phyloP scores from a whole-genome alignment of 1,284 basidiomycete species.

The Tranzscheliella williamsii region DNA sequence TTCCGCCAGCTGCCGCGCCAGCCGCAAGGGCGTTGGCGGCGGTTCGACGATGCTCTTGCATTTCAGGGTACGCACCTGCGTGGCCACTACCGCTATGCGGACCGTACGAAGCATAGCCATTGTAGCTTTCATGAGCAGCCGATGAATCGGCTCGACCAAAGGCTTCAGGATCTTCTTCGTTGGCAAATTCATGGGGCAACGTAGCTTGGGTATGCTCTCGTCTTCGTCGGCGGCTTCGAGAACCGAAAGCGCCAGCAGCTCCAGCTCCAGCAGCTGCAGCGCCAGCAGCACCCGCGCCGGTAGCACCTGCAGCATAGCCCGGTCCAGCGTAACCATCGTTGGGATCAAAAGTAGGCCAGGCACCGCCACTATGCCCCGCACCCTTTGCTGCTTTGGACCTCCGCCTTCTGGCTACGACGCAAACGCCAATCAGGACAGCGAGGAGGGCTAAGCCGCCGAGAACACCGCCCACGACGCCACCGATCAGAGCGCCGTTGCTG shows the following conservation, averaged over 20 bases:
- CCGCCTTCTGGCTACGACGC: conserved; percentile 27
- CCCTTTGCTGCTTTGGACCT: conserved; percentile 14
- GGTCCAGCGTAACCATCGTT: conserved; percentile 18
- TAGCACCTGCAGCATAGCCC: conserved; percentile 1
- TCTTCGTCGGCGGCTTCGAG: conserved; percentile 11
- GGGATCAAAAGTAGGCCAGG: conserved; percentile 49
- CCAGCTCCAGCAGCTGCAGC: conserved; percentile 13
- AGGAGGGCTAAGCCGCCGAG: conserved; percentile 44
- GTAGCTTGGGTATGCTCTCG: conserved; percentile 28
- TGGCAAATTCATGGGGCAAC: conserved; percentile 32
- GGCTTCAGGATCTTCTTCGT: conserved; percentile 34
- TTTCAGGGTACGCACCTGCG: conserved; percentile 14
- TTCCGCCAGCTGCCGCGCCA: conserved; percentile 30
- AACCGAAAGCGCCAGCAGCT: conserved; percentile 17
- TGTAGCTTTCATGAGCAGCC: conserved; percentile 12
- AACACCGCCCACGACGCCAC: conserved; percentile 52
- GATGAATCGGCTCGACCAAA: conserved; percentile 19
- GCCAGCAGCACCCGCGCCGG: conserved; percentile 19
- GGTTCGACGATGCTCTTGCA: conserved; percentile 15
- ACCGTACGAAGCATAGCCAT: conserved; percentile 20
- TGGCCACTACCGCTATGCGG: conserved; percentile 1
- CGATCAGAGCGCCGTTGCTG: conserved; percentile 46
- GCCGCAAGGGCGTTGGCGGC: conserved; percentile 28
- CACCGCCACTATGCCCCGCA: conserved; percentile 33
- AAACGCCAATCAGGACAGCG: conserved; percentile 30